Base-by-base conservation (phyloP, 2,329 filamentous ascomycete genomes). In the Stachybotrys echinatus region DNA sequence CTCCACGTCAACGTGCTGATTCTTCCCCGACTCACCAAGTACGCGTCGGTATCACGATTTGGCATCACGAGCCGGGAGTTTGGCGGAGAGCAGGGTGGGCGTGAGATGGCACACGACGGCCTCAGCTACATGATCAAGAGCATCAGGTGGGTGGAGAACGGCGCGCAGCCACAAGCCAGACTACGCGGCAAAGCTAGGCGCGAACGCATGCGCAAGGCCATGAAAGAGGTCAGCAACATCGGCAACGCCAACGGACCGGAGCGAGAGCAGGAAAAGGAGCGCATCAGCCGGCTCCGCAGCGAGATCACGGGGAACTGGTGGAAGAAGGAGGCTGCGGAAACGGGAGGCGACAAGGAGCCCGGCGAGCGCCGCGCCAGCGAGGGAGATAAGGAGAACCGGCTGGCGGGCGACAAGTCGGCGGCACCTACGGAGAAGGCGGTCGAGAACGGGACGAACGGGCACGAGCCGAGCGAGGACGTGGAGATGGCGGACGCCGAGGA, bases 1-100 rank as follows among this genome's bases (percentile, higher is more conserved):
- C 72, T 95, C 40, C 89, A 97, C 58, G 87, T 99, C 55, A 95
- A 89, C 17, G 68, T 97, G 1, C 73, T 96, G 12, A 84, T 99
- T 12, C 76, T 97, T 1, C 94, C 92, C 0, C 77, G 82, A 1
- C 73, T 99, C 4, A 79, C 89, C 54, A 83, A 83, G 53, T 99
- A 97, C 63, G 75, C 81, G 1, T 82, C 84, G 6, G 87, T 83
- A 0, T 87, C 87, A 1, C 80, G 89, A 42, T 90, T 88, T 61
- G 92, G 92, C 3, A 81, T 99, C 50, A 85, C 84, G 57, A 95
- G 89, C 56, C 83, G 91, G 23, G 83, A 87, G 52, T 96, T 91
- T 76, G 87, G 83, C 6, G 80, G 78, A 21, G 76, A 72, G 22
- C 64, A 62, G 42, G 66, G 66, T 1, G 51, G 53, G 5, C 67